Evolutionary conservation across 1,284 basidiomycete species (phyloP).

Genomic region (Somion occarium): DNA sequence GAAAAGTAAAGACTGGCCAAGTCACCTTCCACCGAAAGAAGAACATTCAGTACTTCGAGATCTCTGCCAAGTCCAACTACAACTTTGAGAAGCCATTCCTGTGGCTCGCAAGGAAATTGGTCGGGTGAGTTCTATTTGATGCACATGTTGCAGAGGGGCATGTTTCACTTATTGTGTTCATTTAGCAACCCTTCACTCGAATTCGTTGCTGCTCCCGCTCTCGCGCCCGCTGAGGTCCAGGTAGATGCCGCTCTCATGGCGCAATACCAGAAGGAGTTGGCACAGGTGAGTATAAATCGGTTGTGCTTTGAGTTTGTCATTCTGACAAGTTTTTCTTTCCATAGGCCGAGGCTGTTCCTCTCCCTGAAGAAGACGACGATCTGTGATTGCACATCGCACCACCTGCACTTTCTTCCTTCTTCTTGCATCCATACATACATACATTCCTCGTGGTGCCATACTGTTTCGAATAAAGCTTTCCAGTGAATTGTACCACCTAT

Average conservation of each 20-base stretch:
- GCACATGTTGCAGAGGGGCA: background rate
- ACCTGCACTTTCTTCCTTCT: slow-evolving; percentile 6
- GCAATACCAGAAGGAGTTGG: slow-evolving; percentile 82
- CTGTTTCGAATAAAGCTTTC: slow-evolving; percentile 25
- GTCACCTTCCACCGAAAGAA: slow-evolving; percentile 99
- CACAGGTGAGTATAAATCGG: slow-evolving; percentile 39
- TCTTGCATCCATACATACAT: slow-evolving; percentile 16
- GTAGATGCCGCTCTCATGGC: slow-evolving; percentile 82
- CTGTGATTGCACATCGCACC: slow-evolving; percentile 17
- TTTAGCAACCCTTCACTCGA: slow-evolving; percentile 82
- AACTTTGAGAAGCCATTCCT: slow-evolving; percentile 99
- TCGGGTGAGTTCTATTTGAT: slow-evolving; percentile 79
- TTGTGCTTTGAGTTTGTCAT: background rate
- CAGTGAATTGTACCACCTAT: slow-evolving; percentile 16
- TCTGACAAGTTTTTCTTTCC: slow-evolving; percentile 1
- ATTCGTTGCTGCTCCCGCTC: slow-evolving; percentile 95
- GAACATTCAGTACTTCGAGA: slow-evolving; percentile 99
- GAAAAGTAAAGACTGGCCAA: slow-evolving; percentile 98
- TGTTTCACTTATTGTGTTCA: background rate
- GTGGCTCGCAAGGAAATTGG: slow-evolving; percentile 97
- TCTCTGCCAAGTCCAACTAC: slow-evolving; percentile 99
- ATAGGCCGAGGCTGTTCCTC: slow-evolving; percentile 70
- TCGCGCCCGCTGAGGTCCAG: slow-evolving; percentile 90
- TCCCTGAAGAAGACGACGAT: slow-evolving; percentile 80
- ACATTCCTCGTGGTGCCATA: slow-evolving; percentile 19